Conservation (phyloP, 2,329 filamentous ascomycete genomes). For the Neophaeococcomyces aloes region DNA sequence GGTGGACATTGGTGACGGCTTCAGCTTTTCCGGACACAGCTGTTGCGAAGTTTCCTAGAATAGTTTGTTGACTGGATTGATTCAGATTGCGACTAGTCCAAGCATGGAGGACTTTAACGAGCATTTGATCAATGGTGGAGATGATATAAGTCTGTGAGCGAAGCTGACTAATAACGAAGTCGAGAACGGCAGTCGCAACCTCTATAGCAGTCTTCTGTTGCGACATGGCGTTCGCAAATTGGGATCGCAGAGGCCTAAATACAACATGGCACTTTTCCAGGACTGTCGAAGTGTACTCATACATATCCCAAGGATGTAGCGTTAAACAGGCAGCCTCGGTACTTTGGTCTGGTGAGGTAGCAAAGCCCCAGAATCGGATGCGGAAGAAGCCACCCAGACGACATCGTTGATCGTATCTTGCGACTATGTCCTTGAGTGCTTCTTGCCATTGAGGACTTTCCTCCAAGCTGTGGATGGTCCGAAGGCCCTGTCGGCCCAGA, state of each 20-base stretch:
- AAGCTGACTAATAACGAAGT: background rate
- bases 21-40: too few species aligned
- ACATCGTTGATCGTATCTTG: constrained; percentile 38
- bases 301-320: constrained; percentile 46
- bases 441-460: constrained; percentile 2
- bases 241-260: background rate
- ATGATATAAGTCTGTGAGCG: too few species aligned
- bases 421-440: background rate
- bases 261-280: constrained; percentile 5
- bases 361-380: constrained; percentile 46
- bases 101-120: background rate
- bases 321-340: constrained; percentile 39
- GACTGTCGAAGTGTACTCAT: constrained; percentile 42
- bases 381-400: constrained; percentile 41
- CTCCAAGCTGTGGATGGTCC: background rate
- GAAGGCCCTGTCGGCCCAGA: background rate
- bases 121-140: background rate
- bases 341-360: constrained; percentile 36
- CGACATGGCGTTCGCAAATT: background rate
- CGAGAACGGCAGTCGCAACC: background rate
- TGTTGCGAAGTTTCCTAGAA: background rate
- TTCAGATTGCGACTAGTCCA: background rate
- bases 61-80: background rate
- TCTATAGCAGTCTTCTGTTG: background rate
- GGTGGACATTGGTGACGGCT: too few species aligned